Evolutionary conservation across 1,139 yeast species (phyloP), one percentile per base, ranked within the genome.

Genomic region (Yarrowia galli): DNA sequence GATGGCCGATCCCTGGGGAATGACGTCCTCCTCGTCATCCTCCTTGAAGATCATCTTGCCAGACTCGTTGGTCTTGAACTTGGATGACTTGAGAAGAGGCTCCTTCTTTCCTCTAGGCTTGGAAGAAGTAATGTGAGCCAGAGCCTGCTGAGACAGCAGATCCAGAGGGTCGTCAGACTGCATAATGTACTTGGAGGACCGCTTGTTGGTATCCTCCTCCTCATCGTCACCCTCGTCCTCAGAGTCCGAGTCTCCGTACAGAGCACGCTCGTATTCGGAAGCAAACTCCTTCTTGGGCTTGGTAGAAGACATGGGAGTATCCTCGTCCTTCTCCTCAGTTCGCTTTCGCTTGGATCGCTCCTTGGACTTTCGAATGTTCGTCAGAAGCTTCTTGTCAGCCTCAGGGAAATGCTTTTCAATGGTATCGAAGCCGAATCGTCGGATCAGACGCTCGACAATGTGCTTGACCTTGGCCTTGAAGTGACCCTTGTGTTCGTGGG

Each of bases 401-500:
- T 87, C 97, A 18, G 99, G 99, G 79, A 95, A 92, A 67, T 87
- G 86, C 67, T 81, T 81, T 75, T 90, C 97, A 68, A 95, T 85
- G 46, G 82, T 85, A 46, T 92, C 98, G 71, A 86, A 85, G 20
- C 99, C 98, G 76, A 91, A 92, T 75, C 92, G 88, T 78, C 99
- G 87, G 68, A 95, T 86, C 75, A 95, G 82, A 75, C 99, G 86
- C 82, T 95, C 99, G 71, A 95, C 82, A 70, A 95, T 89, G 75
- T 95, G 98, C 80, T 92, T 92, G 54, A 95, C 96, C 79, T 91
- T 93, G 36, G 92, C 85, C 77, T 91, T 92, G 84, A 96, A 93
- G 75, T 92, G 97, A 51, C 96, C 96, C 75, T 91, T 91, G 79
- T 93, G 98, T 77, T 92, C 98, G 77, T 92, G 96, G 53, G 97